A percentile compares a stretch with the other conserved stretches of the same genome.
phyloP scores from a whole-genome alignment of 495 filamentous ascomycete genomes.

The Platismatia glauca region DNA sequence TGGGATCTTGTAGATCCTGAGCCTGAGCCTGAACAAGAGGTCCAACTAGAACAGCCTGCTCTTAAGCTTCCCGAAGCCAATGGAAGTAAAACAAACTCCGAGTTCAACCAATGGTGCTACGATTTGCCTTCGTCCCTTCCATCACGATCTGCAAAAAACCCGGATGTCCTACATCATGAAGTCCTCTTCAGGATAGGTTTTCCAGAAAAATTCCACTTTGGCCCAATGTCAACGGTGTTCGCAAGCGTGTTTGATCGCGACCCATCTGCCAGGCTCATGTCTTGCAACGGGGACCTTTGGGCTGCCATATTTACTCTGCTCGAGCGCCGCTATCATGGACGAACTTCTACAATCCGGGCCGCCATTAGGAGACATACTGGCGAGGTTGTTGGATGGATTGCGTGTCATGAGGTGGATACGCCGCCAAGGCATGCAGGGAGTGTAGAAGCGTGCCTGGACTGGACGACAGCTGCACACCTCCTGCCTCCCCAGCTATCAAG shows the following conservation, averaged over 20 bases:
- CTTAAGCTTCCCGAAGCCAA: background rate
- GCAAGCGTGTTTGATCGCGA: background rate
- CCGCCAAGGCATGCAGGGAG: background rate
- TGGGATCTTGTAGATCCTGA: constrained; percentile 61
- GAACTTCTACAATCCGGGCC: background rate
- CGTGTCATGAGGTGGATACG: background rate
- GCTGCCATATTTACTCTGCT: background rate
- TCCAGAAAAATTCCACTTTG: background rate
- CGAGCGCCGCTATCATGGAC: background rate
- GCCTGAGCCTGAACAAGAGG: background rate
- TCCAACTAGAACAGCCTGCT: background rate
- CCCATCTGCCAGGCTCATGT: background rate
- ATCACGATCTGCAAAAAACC: background rate
- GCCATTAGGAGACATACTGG: background rate
- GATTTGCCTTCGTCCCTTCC: background rate
- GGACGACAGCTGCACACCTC: background rate
- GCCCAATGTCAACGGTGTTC: background rate
- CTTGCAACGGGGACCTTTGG: background rate
- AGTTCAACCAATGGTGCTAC: background rate
- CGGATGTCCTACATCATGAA: background rate
- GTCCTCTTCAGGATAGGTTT: background rate
- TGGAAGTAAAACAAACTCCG: too few species aligned
- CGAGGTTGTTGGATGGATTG: background rate
- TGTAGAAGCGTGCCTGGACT: background rate
- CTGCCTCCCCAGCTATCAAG: background rate